Conservation (phyloP, 2,329 filamentous ascomycete species). For the Anisogramma anomala region DNA sequence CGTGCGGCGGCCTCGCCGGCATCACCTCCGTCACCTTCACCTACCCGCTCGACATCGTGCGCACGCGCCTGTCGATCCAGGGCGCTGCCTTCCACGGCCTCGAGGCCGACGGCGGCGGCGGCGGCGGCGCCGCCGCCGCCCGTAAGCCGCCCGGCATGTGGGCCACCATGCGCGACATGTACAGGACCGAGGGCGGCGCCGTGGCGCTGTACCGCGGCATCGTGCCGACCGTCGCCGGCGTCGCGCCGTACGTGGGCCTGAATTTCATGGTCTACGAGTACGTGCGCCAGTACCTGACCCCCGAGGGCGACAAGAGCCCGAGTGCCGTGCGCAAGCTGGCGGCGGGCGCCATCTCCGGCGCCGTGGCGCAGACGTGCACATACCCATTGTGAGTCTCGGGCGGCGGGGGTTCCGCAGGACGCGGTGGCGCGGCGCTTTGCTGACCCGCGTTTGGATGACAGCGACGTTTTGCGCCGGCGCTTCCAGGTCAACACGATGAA, state of each 20-base stretch:
- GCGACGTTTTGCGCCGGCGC: constrained; percentile 80
- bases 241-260: constrained; percentile 91
- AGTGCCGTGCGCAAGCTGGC: constrained; percentile 67
- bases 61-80: constrained; percentile 91
- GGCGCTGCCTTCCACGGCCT: constrained; percentile 86
- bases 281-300: constrained; percentile 71
- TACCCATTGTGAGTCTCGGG: constrained; percentile 92
- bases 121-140: constrained; percentile 39
- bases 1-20: constrained; percentile 86
- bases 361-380: constrained; percentile 92
- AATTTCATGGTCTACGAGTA: constrained; percentile 99
- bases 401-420: not conserved
- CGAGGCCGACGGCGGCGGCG: constrained; percentile 47
- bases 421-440: constrained; percentile 10
- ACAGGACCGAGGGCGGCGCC: constrained; percentile 79
- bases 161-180: constrained; percentile 70
- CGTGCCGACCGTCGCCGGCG: constrained; percentile 83
- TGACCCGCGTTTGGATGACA: constrained; percentile 25
- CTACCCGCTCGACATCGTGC: constrained; percentile 94
- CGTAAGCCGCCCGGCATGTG: constrained; percentile 77
- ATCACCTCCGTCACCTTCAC: constrained; percentile 93
- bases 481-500: constrained; percentile 99
- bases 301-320: constrained; percentile 77
- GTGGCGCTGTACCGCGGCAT: constrained; percentile 87
- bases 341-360: constrained; percentile 88